These are phyloP conservation scores for Leptoxyphium fumago DNA, from an alignment of 2,329 filamentous ascomycete genomes.

Conservation along the genomic window DNA sequence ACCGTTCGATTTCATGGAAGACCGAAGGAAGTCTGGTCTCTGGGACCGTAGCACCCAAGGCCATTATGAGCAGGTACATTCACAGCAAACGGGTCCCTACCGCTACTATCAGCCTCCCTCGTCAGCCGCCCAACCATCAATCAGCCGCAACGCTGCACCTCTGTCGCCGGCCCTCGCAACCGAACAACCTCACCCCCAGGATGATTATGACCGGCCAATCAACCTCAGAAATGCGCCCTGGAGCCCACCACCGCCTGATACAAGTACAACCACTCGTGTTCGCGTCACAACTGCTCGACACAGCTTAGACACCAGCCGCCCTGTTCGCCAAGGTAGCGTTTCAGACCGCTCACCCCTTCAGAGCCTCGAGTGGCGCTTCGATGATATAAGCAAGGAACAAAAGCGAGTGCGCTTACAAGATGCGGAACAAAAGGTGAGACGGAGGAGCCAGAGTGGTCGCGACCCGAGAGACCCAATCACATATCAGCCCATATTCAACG, in stretches of 20 bases:
- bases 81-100: slow-evolving; percentile 10
- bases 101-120: slow-evolving; percentile 17
- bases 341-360: slow-evolving; percentile 81
- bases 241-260: slow-evolving; percentile 7
- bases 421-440: slow-evolving; percentile 46
- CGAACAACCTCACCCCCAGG: slow-evolving; percentile 6
- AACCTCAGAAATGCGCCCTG: slow-evolving; percentile 16
- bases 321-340: slow-evolving; percentile 41
- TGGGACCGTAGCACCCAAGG: slow-evolving; percentile 13
- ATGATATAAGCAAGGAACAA: slow-evolving; percentile 90
- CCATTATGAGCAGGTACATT: slow-evolving; percentile 10
- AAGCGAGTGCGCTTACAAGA: slow-evolving; percentile 74
- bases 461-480: not conserved
- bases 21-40: slow-evolving; percentile 17
- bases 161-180: not conserved
- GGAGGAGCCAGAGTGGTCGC: slow-evolving; percentile 11
- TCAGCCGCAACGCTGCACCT: not conserved
- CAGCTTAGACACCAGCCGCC: slow-evolving; percentile 10
- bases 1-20: slow-evolving; percentile 5
- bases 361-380: slow-evolving; percentile 78
- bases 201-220: slow-evolving; percentile 14
- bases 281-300: slow-evolving; percentile 3
- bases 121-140: slow-evolving; percentile 4
- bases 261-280: not conserved
- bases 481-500: not conserved